Evolutionary conservation across 2,329 filamentous ascomycete genomes (phyloP).

Genomic region (Chaetomium olivaceum): DNA sequence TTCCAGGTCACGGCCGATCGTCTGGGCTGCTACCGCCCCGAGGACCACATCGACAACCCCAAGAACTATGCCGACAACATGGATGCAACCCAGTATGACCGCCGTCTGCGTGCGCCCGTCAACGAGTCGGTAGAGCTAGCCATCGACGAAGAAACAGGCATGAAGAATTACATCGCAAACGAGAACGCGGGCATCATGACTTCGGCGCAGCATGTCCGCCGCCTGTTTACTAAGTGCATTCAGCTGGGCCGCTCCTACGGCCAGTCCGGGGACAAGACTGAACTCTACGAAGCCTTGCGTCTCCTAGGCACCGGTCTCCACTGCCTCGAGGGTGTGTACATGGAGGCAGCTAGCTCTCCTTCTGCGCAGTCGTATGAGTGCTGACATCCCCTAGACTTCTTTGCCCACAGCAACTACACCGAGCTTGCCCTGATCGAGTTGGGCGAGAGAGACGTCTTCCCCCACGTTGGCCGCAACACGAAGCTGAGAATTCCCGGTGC

Average conservation of each 20-base stretch:
- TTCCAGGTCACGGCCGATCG: constrained; percentile 81
- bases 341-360: not conserved
- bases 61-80: constrained; percentile 87
- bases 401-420: constrained; percentile 90
- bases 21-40: constrained; percentile 77
- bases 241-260: constrained; percentile 76
- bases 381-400: constrained; percentile 62
- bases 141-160: constrained; percentile 71
- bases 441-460: constrained; percentile 78
- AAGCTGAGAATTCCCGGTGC: constrained; percentile 68
- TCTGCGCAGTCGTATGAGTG: not conserved
- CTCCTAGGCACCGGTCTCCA: constrained; percentile 86
- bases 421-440: constrained; percentile 87
- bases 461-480: constrained; percentile 80
- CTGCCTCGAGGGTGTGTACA: constrained; percentile 69
- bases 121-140: constrained; percentile 76
- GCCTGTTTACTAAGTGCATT: constrained; percentile 72
- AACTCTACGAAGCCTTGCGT: constrained; percentile 83
- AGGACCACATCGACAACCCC: constrained; percentile 76
- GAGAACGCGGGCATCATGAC: constrained; percentile 77
- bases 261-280: constrained; percentile 65
- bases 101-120: constrained; percentile 76
- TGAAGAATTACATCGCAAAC: constrained; percentile 95
- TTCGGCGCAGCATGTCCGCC: constrained; percentile 73
- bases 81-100: constrained; percentile 81